Percentiles rank a stretch among this genome's conserved stretches.
Evolutionary conservation across 1,139 yeast genomes (phyloP).

Genomic region (Yamadazyma sp.): DNA sequence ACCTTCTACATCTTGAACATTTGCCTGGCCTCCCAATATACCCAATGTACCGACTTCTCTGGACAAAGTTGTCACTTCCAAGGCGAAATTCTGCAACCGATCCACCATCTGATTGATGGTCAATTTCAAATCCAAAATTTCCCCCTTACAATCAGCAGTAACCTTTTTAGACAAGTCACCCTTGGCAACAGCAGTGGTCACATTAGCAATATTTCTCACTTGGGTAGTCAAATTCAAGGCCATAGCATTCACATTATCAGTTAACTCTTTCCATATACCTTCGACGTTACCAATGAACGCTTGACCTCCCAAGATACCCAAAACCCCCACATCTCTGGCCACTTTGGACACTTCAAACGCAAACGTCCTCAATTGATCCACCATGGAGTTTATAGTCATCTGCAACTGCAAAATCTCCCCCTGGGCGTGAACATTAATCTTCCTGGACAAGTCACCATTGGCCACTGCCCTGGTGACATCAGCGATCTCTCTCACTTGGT

Average conservation of each 20-base stretch:
- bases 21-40: conserved; percentile 87
- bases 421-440: conserved; percentile 80
- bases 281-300: conserved; percentile 82
- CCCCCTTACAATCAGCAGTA: conserved; percentile 88
- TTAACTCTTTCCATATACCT: conserved; percentile 87
- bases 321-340: conserved; percentile 87
- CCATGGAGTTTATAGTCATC: conserved; percentile 82
- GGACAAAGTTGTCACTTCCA: conserved; percentile 83
- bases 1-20: conserved; percentile 89
- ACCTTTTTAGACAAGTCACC: conserved; percentile 86
- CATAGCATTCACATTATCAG: conserved; percentile 90
- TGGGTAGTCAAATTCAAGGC: conserved; percentile 84
- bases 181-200: conserved; percentile 89
- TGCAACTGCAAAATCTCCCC: conserved; percentile 79
- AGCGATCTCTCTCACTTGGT: conserved; percentile 82
- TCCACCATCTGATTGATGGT: conserved; percentile 89
- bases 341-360: conserved; percentile 88
- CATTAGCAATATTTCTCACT: conserved; percentile 87
- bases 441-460: conserved; percentile 72
- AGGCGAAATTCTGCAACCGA: conserved; percentile 82
- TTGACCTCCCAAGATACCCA: conserved; percentile 85
- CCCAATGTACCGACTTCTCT: conserved; percentile 91
- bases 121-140: conserved; percentile 74
- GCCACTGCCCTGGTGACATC: conserved; percentile 88
- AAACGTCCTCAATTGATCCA: conserved; percentile 82